Conservation (phyloP, 1,139 yeast species). For the Schizosaccharomyces versatilis region DNA sequence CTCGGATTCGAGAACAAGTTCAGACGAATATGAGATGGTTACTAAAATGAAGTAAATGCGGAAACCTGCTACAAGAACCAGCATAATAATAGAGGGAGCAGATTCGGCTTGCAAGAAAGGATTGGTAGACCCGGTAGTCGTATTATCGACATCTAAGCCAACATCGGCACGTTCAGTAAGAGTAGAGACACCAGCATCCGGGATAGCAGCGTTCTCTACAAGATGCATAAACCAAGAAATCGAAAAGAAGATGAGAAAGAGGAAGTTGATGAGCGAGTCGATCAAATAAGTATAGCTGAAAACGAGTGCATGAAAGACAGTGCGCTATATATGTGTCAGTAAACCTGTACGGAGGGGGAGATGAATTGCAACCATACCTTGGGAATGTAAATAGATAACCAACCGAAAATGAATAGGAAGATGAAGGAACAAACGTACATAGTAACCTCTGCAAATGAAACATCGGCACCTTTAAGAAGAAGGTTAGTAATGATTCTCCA, state of each 20-base stretch:
- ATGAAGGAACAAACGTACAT: slow-evolving; percentile 46
- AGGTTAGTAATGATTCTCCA: neutral
- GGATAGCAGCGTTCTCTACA: neutral
- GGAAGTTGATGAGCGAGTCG: slow-evolving; percentile 45
- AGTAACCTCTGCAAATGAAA: slow-evolving; percentile 65
- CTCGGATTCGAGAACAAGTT: slow-evolving; percentile 8
- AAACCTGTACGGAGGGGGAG: neutral
- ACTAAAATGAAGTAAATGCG: slow-evolving; percentile 14
- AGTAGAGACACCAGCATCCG: neutral
- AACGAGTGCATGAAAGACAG: slow-evolving; percentile 31
- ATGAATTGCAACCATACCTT: neutral
- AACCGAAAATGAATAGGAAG: slow-evolving; percentile 42
- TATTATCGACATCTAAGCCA: slow-evolving; percentile 6
- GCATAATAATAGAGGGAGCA: slow-evolving; percentile 12
- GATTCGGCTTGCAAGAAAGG: slow-evolving; percentile 13
- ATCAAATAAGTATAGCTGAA: slow-evolving; percentile 39
- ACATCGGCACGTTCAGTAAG: slow-evolving; percentile 3
- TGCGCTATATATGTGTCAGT: slow-evolving; percentile 18
- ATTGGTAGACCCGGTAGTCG: slow-evolving; percentile 4
- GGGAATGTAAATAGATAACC: slow-evolving; percentile 33
- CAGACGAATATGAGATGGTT: slow-evolving; percentile 13
- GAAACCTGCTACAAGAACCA: slow-evolving; percentile 10
- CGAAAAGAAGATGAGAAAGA: slow-evolving; percentile 55
- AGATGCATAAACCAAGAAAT: slow-evolving; percentile 40
- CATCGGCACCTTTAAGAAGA: slow-evolving; percentile 41